phyloP scores from a whole-genome alignment of 2,329 filamentous ascomycete species.

The Spiromastix sp. region DNA sequence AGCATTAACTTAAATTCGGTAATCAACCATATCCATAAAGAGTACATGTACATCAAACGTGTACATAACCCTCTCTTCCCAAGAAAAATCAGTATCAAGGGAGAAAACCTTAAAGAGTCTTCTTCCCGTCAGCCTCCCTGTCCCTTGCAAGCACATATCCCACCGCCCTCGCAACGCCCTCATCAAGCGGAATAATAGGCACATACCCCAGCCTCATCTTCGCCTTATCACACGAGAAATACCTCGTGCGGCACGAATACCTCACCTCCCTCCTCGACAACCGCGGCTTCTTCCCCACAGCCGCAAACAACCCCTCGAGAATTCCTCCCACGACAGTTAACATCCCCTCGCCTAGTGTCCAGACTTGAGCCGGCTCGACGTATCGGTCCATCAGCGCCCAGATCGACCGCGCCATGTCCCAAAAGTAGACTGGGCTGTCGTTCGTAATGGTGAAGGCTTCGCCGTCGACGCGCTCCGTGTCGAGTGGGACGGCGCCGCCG shows the following conservation, averaged over 20 bases:
- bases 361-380: slow-evolving; percentile 33
- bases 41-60: too few species aligned
- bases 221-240: slow-evolving; percentile 38
- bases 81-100: too few species aligned
- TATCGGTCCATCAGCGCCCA: slow-evolving; percentile 49
- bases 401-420: slow-evolving; percentile 72
- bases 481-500: slow-evolving; percentile 49
- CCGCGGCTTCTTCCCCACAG: slow-evolving; percentile 37
- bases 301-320: slow-evolving; percentile 31
- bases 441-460: slow-evolving; percentile 89
- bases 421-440: slow-evolving; percentile 78
- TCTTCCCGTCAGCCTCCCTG: slow-evolving; percentile 26
- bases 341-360: slow-evolving; percentile 30
- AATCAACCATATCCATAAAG: too few species aligned
- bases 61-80: too few species aligned
- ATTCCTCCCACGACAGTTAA: slow-evolving; percentile 31
- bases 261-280: slow-evolving; percentile 34
- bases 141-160: slow-evolving; percentile 28
- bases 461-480: slow-evolving; percentile 67
- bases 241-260: slow-evolving; percentile 40
- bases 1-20: too few species aligned
- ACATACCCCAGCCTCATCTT: slow-evolving; percentile 35
- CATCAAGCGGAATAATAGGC: slow-evolving; percentile 35
- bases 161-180: slow-evolving; percentile 37
- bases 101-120: slow-evolving; percentile 22